Base-by-base conservation (phyloP, 306 rosid species). In the Vigna reflexopilosa region DNA sequence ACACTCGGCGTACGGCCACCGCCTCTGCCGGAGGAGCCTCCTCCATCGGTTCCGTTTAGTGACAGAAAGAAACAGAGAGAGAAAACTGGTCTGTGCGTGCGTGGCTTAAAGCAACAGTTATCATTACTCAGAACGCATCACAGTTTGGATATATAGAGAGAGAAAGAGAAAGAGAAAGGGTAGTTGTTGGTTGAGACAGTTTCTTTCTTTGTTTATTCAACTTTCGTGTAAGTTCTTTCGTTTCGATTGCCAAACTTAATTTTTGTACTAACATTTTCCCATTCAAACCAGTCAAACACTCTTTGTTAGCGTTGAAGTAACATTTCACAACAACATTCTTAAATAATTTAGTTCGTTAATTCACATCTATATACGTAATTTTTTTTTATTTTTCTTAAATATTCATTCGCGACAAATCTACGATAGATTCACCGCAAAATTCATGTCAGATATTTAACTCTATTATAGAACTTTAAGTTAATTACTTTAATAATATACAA, bases 1-100 rank as follows among this genome's bases (percentile, higher is more conserved):
- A 80, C 1, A 91, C 96, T 9, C 86, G 85, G 6, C 78, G 79
- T 20, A 93, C 97, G 59, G 93, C 82, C 2, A 81, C 65, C 17
- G 79, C 80, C 2, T 84, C 62, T 1, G 75, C 30, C 36, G 11
- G 55, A 44, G 7, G 63, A 83, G 51, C 20, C 10, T 73, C 86
- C 85, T 76, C 83, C 8, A 42, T 42, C 3, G 47, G 11, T 9
- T 42, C 10, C 10, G 36, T n/a, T 85, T 9, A 50, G 17, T 16
- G 11, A 44, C 42, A 40, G 59, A 28, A 2, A 45, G 20, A 58
- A 4, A 16, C 32, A 17, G 49, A 67, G 19, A 44, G 74, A 12
- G 64, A 58, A 10, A 13, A 24, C 16, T 24, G 24, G 24, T 59
- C 44, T 72, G 80, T 56, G 59, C 47, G 51, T 17, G 67, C 5